Evolutionary conservation across 2,329 filamentous ascomycete species (phyloP).

Genomic region (Herpotrichia juniperi): DNA sequence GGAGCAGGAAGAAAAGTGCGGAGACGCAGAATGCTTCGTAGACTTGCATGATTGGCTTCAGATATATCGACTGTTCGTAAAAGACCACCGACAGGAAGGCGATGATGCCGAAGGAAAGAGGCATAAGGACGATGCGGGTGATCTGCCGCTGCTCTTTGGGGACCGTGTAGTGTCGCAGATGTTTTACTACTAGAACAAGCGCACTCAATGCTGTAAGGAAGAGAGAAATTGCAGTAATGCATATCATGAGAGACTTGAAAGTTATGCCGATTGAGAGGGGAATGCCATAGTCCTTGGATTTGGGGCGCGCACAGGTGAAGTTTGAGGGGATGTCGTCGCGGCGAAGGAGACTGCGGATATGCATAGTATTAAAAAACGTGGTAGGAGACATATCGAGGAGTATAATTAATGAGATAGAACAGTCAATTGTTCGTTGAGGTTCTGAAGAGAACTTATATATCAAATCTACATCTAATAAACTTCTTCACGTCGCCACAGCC

Average conservation of each 20-base stretch:
- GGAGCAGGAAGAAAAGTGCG: slow-evolving; percentile 30
- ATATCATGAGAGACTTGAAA: slow-evolving; percentile 16
- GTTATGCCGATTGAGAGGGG: slow-evolving; percentile 10
- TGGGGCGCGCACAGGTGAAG: slow-evolving; percentile 4
- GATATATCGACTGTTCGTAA: slow-evolving; percentile 32
- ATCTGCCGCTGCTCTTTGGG: slow-evolving; percentile 39
- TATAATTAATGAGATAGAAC: background rate
- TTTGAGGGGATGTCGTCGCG: background rate
- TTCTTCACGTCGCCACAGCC: background rate
- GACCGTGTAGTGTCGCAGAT: slow-evolving; percentile 30
- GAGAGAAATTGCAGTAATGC: slow-evolving; percentile 16
- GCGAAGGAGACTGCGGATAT: background rate
- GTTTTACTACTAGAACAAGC: slow-evolving; percentile 24
- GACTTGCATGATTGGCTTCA: slow-evolving; percentile 30
- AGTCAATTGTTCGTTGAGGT: background rate
- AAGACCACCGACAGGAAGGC: slow-evolving; percentile 26
- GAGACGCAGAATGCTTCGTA: slow-evolving; percentile 36
- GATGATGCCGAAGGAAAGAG: slow-evolving; percentile 23
- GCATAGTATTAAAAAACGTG: too few relatives aligned
- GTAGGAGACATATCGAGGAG: too few relatives aligned
- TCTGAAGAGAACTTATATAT: background rate
- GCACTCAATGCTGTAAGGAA: slow-evolving; percentile 19
- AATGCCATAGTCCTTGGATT: background rate
- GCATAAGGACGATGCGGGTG: slow-evolving; percentile 30
- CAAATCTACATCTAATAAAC: background rate